phyloP scores from a whole-genome alignment of 73 alveolate species.

The Diophrys appendiculata region DNA sequence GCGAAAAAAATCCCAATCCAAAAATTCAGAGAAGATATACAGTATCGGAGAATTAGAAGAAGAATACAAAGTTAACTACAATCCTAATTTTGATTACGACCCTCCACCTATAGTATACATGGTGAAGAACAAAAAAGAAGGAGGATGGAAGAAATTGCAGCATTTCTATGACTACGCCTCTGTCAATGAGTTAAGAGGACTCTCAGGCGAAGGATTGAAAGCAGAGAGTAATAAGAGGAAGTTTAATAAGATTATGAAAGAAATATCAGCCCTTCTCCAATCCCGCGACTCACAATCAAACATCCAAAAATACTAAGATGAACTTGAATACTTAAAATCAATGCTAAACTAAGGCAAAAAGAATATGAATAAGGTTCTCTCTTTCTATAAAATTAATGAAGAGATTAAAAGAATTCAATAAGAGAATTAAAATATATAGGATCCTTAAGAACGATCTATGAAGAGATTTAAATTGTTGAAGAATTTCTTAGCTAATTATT shows the following conservation, averaged over 20 bases:
- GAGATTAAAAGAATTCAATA: neutral
- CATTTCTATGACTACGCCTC: neutral
- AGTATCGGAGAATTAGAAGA: neutral
- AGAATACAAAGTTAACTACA: neutral
- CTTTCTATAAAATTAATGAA: too few relatives aligned
- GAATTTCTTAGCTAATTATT: neutral
- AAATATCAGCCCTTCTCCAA: neutral
- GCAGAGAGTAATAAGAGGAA: neutral
- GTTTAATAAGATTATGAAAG: neutral
- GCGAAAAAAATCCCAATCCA: neutral
- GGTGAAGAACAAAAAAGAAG: neutral
- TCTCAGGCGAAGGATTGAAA: neutral
- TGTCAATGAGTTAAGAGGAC: neutral
- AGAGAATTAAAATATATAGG: neutral
- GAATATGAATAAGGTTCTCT: too few relatives aligned
- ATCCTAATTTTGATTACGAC: neutral
- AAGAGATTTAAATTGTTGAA: neutral
- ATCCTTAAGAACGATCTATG: neutral
- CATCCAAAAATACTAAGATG: neutral
- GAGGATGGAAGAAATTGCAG: neutral
- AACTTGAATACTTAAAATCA: neutral
- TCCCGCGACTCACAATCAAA: neutral
- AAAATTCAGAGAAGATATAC: too few relatives aligned
- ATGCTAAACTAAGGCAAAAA: neutral
- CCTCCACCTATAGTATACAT: neutral